Percentiles rank a stretch among this genome's conserved stretches.
Conservation (phyloP, 495 filamentous ascomycete species). For the Neurospora discreta region DNA sequence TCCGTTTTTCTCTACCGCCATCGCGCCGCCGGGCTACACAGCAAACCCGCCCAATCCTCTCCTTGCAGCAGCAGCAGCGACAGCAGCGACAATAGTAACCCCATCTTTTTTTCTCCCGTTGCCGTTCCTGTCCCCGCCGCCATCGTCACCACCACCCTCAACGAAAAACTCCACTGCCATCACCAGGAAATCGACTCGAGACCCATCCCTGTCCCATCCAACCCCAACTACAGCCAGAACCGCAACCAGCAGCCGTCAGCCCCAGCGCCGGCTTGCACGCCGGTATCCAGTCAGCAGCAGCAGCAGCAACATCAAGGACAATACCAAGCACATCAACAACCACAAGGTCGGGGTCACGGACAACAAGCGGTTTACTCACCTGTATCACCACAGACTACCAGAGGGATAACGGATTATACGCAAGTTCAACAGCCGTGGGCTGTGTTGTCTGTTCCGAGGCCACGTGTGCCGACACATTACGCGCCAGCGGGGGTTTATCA, state of each 20-base stretch:
- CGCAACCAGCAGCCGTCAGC: neutral
- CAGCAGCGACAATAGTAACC: neutral
- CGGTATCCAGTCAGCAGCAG: neutral
- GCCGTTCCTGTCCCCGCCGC: neutral
- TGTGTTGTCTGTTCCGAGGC: neutral
- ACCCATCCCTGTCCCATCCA: neutral
- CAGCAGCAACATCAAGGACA: neutral
- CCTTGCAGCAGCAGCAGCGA: neutral
- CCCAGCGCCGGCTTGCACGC: neutral
- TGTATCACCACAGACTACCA: neutral
- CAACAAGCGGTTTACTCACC: neutral
- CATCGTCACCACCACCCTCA: neutral
- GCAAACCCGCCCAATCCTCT: slow-evolving; percentile 14
- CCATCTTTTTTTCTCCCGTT: neutral
- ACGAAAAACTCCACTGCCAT: neutral
- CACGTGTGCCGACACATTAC: neutral
- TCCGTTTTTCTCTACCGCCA: slow-evolving; percentile 33
- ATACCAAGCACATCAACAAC: neutral
- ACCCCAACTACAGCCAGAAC: neutral
- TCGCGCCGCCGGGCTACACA: slow-evolving; percentile 30
- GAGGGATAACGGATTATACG: neutral
- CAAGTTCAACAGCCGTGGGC: neutral
- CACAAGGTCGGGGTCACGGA: neutral
- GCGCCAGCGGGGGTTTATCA: neutral
- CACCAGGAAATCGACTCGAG: neutral